Evolutionary conservation across 805 yeast genomes (phyloP).

Genomic region (Allodekkera sacchari): DNA sequence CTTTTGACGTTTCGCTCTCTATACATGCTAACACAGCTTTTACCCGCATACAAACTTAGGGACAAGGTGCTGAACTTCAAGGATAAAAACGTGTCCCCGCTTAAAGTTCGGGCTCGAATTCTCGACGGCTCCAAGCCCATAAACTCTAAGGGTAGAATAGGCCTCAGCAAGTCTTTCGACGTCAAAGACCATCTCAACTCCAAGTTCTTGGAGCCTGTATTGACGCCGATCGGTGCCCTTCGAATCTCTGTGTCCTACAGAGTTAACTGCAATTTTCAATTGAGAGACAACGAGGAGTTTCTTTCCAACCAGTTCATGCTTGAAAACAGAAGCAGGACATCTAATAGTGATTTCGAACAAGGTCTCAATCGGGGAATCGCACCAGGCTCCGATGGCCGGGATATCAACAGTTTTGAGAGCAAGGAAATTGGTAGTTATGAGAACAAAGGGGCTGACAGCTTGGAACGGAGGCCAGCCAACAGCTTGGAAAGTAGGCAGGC

Average conservation of each 20-base stretch:
- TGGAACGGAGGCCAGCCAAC: no score
- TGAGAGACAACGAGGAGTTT: conserved; percentile 59
- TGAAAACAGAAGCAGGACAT: conserved; percentile 6
- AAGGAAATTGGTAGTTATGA: neutral
- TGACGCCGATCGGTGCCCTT: conserved; percentile 68
- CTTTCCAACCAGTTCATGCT: conserved; percentile 33
- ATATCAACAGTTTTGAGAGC: neutral
- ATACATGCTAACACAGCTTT: conserved; percentile 52
- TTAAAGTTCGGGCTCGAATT: conserved; percentile 47
- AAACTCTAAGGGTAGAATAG: conserved; percentile 75
- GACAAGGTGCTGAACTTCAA: conserved; percentile 31
- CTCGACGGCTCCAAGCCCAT: conserved; percentile 76
- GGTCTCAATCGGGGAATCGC: no score
- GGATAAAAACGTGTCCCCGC: conserved; percentile 21
- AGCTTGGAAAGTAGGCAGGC: no score
- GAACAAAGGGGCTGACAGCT: no score
- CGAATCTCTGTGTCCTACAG: conserved; percentile 75
- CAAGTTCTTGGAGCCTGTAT: conserved; percentile 58
- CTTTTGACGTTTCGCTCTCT: conserved; percentile 67
- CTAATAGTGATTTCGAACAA: no score
- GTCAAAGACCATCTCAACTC: conserved; percentile 28
- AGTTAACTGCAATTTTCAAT: conserved; percentile 54
- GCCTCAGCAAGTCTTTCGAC: conserved; percentile 52
- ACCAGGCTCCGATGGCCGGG: neutral
- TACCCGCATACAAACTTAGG: conserved; percentile 64